These are phyloP conservation scores for Linum usitatissimum DNA, from an alignment of 345 rosid species.

Conservation along the genomic window DNA sequence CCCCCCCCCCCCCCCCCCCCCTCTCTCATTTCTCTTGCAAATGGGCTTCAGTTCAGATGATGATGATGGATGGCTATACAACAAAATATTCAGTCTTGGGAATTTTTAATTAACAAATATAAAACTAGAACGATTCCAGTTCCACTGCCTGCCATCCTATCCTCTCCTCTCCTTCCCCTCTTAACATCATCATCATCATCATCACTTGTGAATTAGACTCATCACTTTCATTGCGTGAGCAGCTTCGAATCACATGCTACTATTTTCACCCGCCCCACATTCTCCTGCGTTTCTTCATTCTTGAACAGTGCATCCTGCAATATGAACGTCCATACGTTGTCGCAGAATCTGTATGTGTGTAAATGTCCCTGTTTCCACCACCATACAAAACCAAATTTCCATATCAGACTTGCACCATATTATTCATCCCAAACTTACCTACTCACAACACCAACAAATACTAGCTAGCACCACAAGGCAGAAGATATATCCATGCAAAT, in stretches of 20 bases:
- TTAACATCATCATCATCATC: neutral
- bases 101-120: no score
- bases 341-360: constrained; percentile 98
- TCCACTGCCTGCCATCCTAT: neutral
- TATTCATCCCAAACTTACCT: neutral
- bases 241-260: constrained; percentile 98
- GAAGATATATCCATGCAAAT: neutral
- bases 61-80: no score
- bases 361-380: constrained; percentile 65
- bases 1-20: no score
- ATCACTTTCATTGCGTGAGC: constrained; percentile 45
- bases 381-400: neutral
- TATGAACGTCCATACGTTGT: constrained; percentile 99
- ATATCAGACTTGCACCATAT: neutral
- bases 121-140: no score
- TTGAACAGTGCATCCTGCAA: constrained; percentile 63
- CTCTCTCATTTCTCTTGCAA: no score
- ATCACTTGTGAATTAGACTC: neutral
- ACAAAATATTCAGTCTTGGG: neutral
- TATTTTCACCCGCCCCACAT: constrained; percentile 72
- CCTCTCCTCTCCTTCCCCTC: neutral
- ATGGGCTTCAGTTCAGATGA: no score
- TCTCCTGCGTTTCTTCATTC: constrained; percentile 53
- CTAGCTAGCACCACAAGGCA: neutral
- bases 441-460: neutral